Base-by-base conservation (phyloP, 1,284 basidiomycete genomes). In the Peniophora sp. region DNA sequence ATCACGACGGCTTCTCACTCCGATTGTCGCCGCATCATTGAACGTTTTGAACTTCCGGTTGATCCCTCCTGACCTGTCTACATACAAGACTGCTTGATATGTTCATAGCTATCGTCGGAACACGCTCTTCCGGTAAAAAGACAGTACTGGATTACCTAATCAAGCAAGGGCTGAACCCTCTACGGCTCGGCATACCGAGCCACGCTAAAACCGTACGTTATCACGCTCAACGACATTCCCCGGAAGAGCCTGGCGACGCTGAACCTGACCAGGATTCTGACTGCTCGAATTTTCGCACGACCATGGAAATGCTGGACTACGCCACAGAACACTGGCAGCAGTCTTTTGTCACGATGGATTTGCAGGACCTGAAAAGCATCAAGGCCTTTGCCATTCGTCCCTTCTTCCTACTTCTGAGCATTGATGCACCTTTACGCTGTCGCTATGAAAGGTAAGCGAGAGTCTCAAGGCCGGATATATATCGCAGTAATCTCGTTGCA, bases 31-130 rank as follows among this genome's bases (percentile, higher is more conserved):
- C 41, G 15, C 15, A 14, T 42, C 27, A 5, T 32, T 32, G 27
- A 32, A n/a, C n/a, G n/a, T 32, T 32, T 12, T 23, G 5, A 5
- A 42, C 22, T 6, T 23, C 41, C 43, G 3, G 22, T 14, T 15
- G 17, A 24, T 46, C 8, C 27, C 27, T 32, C 27, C 12, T 12
- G 27, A 32, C n/a, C n/a, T n/a, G n/a, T n/a, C n/a, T n/a, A n/a
- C n/a, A n/a, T n/a, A n/a, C n/a, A n/a, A n/a, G n/a, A n/a, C n/a
- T n/a, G n/a, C n/a, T n/a, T n/a, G n/a, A 20, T n/a, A 85, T 92
- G 89, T 83, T 97, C 63, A 83, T 99, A 60, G 85, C 89, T 11
- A 79, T 99, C 51, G 76, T 97, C 35, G 96, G 96, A 14, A 87
- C 93, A 0, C 80, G 81, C 1, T 81, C 72, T 32, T 77, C 92